Evolutionary conservation across 768 basidiomycete genomes (phyloP).

Genomic region (Lactifluus echinatus): DNA sequence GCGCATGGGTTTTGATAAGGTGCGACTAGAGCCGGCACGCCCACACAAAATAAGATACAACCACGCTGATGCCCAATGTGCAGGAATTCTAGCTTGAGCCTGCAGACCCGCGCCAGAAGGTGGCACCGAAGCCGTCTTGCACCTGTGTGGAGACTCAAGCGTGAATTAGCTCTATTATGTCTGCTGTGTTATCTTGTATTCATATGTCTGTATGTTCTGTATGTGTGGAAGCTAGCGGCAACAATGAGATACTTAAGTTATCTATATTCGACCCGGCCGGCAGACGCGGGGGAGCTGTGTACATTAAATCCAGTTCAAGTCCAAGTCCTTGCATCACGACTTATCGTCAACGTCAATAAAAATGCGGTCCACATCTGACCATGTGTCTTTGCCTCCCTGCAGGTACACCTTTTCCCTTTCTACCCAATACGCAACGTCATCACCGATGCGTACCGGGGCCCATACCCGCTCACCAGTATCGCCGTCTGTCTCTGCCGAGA

Average conservation of each 20-base stretch:
- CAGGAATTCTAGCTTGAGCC: constrained; percentile 23
- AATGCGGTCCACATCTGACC: constrained; percentile 71
- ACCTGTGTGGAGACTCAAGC: constrained; percentile 19
- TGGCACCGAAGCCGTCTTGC: constrained; percentile 12
- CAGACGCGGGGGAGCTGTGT: background rate
- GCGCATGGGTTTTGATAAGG: constrained; percentile 48
- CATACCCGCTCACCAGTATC: constrained; percentile 90
- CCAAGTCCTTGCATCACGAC: constrained; percentile 36
- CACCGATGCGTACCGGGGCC: constrained; percentile 50
- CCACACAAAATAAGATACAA: background rate
- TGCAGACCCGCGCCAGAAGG: constrained; percentile 28
- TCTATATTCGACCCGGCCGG: background rate
- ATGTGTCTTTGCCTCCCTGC: constrained; percentile 32
- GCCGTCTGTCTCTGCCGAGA: constrained; percentile 67
- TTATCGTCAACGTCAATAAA: constrained; percentile 71
- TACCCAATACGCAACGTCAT: constrained; percentile 71
- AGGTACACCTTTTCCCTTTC: constrained; percentile 62
- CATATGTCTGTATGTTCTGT: background rate
- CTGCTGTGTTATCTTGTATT: background rate
- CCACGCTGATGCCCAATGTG: background rate
- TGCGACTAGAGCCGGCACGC: constrained; percentile 10
- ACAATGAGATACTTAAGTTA: background rate
- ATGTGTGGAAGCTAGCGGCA: background rate
- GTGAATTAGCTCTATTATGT: background rate
- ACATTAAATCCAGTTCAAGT: constrained; percentile 41